phyloP scores from a whole-genome alignment of 1,284 basidiomycete species.

The Ceratobasidium sp. region DNA sequence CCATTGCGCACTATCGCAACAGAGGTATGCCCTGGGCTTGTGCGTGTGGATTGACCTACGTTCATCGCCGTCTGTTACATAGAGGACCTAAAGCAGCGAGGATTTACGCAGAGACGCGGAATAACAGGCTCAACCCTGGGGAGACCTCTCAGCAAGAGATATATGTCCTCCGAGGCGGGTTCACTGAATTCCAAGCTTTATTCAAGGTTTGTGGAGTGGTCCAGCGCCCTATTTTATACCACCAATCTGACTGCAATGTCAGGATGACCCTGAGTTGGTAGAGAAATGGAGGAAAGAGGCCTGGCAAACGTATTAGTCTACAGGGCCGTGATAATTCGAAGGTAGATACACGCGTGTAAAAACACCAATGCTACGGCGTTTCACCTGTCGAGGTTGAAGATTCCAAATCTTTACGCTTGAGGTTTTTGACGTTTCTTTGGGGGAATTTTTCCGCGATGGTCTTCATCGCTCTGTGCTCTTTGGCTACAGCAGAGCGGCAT shows the following conservation, averaged over 20 bases:
- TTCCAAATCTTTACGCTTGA: constrained; percentile 40
- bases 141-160: constrained; percentile 65
- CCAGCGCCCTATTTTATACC: constrained; percentile 13
- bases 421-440: constrained; percentile 44
- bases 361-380: neutral
- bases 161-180: constrained; percentile 73
- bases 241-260: constrained; percentile 12
- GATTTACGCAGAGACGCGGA: constrained; percentile 71
- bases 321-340: neutral
- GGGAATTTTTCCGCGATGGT: constrained; percentile 65
- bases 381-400: neutral
- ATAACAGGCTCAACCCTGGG: constrained; percentile 54
- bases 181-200: constrained; percentile 72
- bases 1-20: constrained; percentile 79
- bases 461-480: constrained; percentile 67
- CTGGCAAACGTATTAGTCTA: constrained; percentile 47
- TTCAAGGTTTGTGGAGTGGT: constrained; percentile 64
- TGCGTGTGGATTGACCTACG: neutral
- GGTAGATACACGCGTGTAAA: neutral
- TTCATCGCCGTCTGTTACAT: constrained; percentile 31
- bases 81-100: constrained; percentile 80
- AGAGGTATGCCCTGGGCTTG: constrained; percentile 62
- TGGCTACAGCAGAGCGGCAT: constrained; percentile 65
- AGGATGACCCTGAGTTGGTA: constrained; percentile 75
- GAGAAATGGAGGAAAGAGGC: constrained; percentile 72